Base-by-base conservation (phyloP, 768 basidiomycete species). In the Lentinula sp. region DNA sequence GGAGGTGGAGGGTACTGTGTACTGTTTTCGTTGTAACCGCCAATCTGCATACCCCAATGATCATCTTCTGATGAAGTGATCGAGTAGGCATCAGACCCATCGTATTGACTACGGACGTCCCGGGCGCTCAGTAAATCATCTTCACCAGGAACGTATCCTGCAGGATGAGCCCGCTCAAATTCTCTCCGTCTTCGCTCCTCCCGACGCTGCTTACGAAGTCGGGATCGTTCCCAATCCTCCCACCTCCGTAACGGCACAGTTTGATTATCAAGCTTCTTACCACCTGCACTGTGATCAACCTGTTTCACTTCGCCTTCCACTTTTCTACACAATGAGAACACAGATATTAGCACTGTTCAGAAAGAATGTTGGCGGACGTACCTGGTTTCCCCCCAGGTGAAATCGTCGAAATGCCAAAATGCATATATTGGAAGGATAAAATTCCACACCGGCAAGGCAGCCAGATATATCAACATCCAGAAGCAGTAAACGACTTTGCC, bases 341-440 rank as follows among this genome's bases (percentile, higher is more conserved):
- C 37, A 39, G 37, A 52, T 35, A 61, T 48, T 59, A 71, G 54
- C 71, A 64, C 32, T 8, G 4, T 13, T 32, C 2, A 45, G 16
- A 36, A 35, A 13, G 32, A 35, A 48, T 32, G 18, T 50, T 15
- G 53, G 46, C 50, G 5, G 39, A 74, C 86, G 59, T 68, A 93
- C 93, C 95, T 87, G 18, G 97, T 99, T 75, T 98, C 94, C 68
- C 97, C 97, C 97, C 97, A 99, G 33, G 93, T 95, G 75, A 99
- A 98, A 74, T 99, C 97, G 65, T 98, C 96, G 72, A 99, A 98
- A 74, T 98, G 95, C 94, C 95, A 97, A 73, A 98, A 98, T 13
- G 95, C 90, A 74, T 99, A 99, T 8, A 97, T 78, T 10, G 96
- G 95, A 3, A 98, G 80, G 48, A 96, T 77, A 65, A 96, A 90